These are phyloP conservation scores for Hygrophorus pudorinus DNA, from an alignment of 768 basidiomycete species.

Conservation along the genomic window DNA sequence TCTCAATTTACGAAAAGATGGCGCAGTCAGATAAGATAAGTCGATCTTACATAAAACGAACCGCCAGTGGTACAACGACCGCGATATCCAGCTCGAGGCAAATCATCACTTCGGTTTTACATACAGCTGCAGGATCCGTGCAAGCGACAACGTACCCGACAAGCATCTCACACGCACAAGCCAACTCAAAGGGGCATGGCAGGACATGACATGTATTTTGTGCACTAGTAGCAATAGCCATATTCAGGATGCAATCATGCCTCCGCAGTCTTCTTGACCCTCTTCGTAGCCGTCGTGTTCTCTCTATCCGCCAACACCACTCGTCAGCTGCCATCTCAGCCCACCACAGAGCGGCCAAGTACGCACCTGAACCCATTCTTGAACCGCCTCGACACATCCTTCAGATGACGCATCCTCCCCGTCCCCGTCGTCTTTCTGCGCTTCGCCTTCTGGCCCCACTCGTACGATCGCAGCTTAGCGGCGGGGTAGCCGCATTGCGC, in stretches of 20 bases:
- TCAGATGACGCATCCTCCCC: conserved; percentile 91
- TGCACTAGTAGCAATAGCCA: too few species aligned
- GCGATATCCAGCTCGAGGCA: too few species aligned
- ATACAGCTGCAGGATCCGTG: too few species aligned
- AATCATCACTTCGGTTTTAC: too few species aligned
- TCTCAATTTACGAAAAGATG: neutral
- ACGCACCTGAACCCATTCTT: conserved; percentile 94
- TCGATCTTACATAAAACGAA: too few species aligned
- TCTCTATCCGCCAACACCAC: conserved; percentile 48
- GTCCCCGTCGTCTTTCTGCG: conserved; percentile 99
- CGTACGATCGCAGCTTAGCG: conserved; percentile 90
- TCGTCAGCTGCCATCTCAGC: neutral
- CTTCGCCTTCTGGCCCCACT: conserved; percentile 99
- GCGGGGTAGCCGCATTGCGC: conserved; percentile 94
- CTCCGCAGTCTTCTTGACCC: conserved; percentile 46
- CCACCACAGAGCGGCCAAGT: neutral
- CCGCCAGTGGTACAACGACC: too few species aligned
- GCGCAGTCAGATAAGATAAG: too few species aligned
- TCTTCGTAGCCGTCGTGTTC: conserved; percentile 87
- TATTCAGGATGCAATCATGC: conserved; percentile 15
- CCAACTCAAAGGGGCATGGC: too few species aligned
- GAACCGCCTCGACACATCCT: conserved; percentile 88
- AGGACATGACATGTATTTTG: too few species aligned
- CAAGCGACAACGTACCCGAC: too few species aligned
- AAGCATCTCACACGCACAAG: too few species aligned